Base-by-base conservation (phyloP, 2,329 filamentous ascomycete species). In the Aspergillus viridinutans region DNA sequence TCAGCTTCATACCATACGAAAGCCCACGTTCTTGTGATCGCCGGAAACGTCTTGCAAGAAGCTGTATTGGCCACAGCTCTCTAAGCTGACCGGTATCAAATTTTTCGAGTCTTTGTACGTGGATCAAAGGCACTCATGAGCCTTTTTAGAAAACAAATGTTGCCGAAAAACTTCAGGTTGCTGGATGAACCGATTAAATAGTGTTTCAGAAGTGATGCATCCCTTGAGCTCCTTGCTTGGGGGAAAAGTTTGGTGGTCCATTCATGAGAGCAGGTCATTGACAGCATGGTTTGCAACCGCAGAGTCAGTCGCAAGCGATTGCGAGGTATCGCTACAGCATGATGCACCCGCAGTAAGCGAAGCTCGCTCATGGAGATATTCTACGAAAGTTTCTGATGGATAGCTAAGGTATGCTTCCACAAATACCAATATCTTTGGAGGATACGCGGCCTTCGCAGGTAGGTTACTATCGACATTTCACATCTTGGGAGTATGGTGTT, bases 21-120 rank as follows among this genome's bases (percentile, higher is more conserved):
- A 54, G 42, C 52, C 56, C 58, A 57, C 50, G 58, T 57, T 62
- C 54, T 42, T 55, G 50, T 59, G 57, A 61, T 58, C 54, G 35
- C 51, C 50, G 25, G 52, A 25, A 53, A 50, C 50, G 40, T 53
- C 52, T 59, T 49, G 35, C 38, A 40, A 51, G 40, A 47, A 43
- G 52, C 43, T 14, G 51, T 52, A 58, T 56, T 55, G 47, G 49
- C 21, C 32, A 28, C 32, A 38, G 26, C 26, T n/a, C 28, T 50
- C 40, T 50, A 35, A 20, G 55, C 17, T 61, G 57, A 57, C 55
- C 48, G 50, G 38, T 48, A 53, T 57, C 40, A 49, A 55, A 17
- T 20, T 6, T 23, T 12, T 23, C 26, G 12, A 17, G 45, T 50
- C 32, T 20, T 40, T 52, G 42, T 35, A 35, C 49, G 45, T 54